These are phyloP conservation scores for Strigomonas galati DNA, from an alignment of 208 protist species.

Conservation along the genomic window DNA sequence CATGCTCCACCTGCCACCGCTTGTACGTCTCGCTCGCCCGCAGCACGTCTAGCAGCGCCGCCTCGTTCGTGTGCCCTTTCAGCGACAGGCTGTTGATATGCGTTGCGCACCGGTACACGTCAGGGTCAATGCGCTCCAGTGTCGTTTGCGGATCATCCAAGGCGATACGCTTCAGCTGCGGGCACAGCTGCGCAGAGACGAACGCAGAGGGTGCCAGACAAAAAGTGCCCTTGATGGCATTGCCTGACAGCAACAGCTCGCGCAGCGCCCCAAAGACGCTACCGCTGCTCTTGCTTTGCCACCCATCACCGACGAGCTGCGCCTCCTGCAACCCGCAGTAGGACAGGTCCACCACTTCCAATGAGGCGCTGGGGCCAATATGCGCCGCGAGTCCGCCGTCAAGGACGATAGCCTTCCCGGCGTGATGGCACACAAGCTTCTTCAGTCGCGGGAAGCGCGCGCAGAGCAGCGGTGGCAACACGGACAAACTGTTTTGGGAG, in stretches of 20 bases:
- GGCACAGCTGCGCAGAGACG: constrained; percentile 7
- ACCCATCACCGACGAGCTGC: constrained; percentile 2
- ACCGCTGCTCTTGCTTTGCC: not conserved
- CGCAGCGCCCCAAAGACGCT: constrained; percentile 24
- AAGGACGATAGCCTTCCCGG: constrained; percentile 17
- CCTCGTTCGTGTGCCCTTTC: constrained; percentile 19
- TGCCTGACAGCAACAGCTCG: constrained; percentile 37
- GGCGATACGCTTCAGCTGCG: constrained; percentile 24
- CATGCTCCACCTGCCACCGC: constrained; percentile 24
- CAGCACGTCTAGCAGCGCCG: constrained; percentile 18
- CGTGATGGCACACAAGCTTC: constrained; percentile 29
- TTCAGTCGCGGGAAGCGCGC: constrained; percentile 32
- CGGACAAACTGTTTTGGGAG: constrained; percentile 26
- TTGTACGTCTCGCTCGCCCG: constrained; percentile 21
- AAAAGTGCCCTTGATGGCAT: constrained; percentile 28
- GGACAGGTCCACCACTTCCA: constrained; percentile 24
- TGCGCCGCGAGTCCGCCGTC: constrained; percentile 19
- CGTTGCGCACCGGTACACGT: constrained; percentile 28
- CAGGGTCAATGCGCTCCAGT: constrained; percentile 22
- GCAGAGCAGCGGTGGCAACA: constrained; percentile 25
- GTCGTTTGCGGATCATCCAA: constrained; percentile 14
- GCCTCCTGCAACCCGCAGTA: constrained; percentile 7
- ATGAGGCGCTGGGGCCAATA: constrained; percentile 16
- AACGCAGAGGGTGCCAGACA: constrained; percentile 6
- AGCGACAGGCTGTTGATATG: constrained; percentile 25